A percentile compares a stretch with the other conserved stretches of the same genome.
These are phyloP conservation scores for Helminthosporium solani DNA, from an alignment of 2,329 filamentous ascomycete genomes.

Conservation along the genomic window DNA sequence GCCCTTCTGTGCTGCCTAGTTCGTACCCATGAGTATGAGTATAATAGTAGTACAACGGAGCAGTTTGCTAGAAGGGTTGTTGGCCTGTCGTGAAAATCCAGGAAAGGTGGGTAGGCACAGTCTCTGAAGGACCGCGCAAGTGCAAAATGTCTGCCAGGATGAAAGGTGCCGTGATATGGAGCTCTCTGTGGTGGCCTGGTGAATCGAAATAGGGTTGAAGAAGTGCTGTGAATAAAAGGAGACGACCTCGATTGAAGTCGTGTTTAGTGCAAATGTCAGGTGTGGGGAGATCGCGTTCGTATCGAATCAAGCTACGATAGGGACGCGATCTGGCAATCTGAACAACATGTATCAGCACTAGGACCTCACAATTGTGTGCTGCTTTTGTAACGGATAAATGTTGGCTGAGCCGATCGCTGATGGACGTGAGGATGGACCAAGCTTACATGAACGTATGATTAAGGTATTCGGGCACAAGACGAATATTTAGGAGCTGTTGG, in stretches of 20 bases:
- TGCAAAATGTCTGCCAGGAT: too few relatives aligned
- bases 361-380: not conserved
- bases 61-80: too few relatives aligned
- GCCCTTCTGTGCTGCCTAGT: not conserved
- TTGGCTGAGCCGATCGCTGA: not conserved
- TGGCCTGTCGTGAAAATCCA: too few relatives aligned
- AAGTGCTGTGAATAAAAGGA: not conserved
- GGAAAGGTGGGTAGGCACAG: too few relatives aligned
- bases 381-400: not conserved
- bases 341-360: not conserved
- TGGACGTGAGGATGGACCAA: constrained; percentile 6
- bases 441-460: constrained; percentile 17
- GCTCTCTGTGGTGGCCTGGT: too few relatives aligned
- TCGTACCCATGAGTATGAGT: not conserved
- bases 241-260: not conserved
- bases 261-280: not conserved
- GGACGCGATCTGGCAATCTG: not conserved
- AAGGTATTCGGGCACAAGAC: constrained; percentile 3
- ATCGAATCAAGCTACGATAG: too few relatives aligned
- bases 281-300: not conserved
- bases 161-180: too few relatives aligned
- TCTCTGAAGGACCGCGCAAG: too few relatives aligned
- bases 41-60: too few relatives aligned
- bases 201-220: not conserved
- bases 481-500: constrained; percentile 8